phyloP scores from a whole-genome alignment of 2,329 filamentous ascomycete species.

The Chrysosphaeria jannelii region DNA sequence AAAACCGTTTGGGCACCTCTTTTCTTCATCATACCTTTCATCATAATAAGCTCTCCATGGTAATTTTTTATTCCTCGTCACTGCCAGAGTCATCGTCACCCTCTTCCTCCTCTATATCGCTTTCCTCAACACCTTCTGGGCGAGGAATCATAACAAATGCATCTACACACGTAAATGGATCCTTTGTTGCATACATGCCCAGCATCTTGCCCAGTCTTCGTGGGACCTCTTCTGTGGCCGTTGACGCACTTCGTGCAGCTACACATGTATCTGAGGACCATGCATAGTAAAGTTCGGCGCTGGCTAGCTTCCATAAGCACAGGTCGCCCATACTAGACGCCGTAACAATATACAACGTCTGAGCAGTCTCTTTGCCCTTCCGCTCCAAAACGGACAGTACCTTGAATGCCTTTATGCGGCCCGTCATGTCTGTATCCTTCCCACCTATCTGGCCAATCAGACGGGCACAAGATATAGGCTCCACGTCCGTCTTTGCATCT shows the following conservation, averaged over 20 bases:
- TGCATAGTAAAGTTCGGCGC: constrained; percentile 10
- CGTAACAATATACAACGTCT: constrained; percentile 27
- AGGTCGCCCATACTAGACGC: constrained; percentile 65
- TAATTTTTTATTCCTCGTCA: constrained; percentile 8
- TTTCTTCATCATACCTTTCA: no score
- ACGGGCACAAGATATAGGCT: constrained; percentile 30
- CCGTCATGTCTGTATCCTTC: constrained; percentile 29
- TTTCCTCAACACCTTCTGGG: constrained; percentile 26
- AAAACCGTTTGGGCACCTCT: no score
- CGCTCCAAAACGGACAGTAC: constrained; percentile 17
- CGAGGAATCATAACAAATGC: constrained; percentile 59
- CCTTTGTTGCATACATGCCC: constrained; percentile 56
- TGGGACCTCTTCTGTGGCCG: constrained; percentile 5
- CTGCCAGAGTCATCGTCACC: constrained; percentile 11
- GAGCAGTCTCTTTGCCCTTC: constrained; percentile 3
- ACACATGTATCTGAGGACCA: constrained; percentile 1
- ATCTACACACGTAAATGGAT: constrained; percentile 66
- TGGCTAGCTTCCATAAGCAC: constrained; percentile 38
- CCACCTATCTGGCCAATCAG: constrained; percentile 56
- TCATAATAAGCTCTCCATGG: no score
- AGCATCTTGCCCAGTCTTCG: constrained; percentile 30
- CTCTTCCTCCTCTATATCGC: constrained; percentile 12
- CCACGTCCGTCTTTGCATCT: constrained; percentile 3
- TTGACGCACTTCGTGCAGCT: constrained; percentile 4
- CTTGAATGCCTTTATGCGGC: constrained; percentile 72